Evolutionary conservation across 306 rosid genomes (phyloP).

Genomic region (Prunus salicina): DNA sequence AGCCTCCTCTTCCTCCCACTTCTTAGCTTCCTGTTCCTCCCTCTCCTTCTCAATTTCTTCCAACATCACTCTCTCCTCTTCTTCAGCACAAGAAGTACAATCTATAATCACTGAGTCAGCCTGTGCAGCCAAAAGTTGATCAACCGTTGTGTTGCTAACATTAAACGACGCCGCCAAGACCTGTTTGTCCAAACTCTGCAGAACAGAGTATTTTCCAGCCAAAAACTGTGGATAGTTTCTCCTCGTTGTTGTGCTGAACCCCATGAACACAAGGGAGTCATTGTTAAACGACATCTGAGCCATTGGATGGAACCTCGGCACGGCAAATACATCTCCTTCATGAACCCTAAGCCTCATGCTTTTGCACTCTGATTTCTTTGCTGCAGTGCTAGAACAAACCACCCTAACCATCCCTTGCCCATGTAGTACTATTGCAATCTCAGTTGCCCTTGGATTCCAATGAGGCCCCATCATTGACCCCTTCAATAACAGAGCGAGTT

Average conservation of each 20-base stretch:
- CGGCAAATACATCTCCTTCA: conserved; percentile 71
- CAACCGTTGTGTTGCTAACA: conserved; percentile 43
- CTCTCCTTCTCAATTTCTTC: conserved; percentile 40
- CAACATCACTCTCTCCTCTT: conserved; percentile 57
- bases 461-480: conserved; percentile 95
- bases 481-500: conserved; percentile 20
- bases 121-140: conserved; percentile 41
- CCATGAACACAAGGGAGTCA: conserved; percentile 66
- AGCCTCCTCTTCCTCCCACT: conserved; percentile 11
- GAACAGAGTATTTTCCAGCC: conserved; percentile 61
- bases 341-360: conserved; percentile 59
- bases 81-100: conserved; percentile 82
- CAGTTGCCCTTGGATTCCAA: conserved; percentile 78
- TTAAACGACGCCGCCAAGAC: conserved; percentile 64
- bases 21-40: conserved; percentile 25
- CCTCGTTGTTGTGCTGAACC: conserved; percentile 62
- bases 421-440: conserved; percentile 55
- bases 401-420: conserved; percentile 76
- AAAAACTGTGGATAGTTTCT: conserved; percentile 61
- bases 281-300: conserved; percentile 80
- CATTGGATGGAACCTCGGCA: conserved; percentile 81
- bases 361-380: conserved; percentile 31
- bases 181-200: conserved; percentile 41
- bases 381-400: conserved; percentile 46
- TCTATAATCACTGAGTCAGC: conserved; percentile 54